Base-by-base conservation (phyloP, 1,284 basidiomycete species). In the Cutaneotrichosporon cyanovorans region DNA sequence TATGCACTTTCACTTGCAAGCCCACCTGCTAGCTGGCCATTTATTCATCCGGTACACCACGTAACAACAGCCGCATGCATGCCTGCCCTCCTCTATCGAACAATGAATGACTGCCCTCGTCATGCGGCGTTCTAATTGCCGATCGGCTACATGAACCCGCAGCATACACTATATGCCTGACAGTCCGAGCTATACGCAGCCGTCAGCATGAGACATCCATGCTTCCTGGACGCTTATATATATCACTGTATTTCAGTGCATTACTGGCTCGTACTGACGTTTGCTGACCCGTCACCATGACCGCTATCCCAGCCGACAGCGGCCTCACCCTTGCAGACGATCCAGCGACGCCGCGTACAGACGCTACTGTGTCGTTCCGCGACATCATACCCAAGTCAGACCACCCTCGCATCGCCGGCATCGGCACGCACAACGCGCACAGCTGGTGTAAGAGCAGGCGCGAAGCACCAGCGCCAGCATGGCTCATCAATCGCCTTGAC, bases 391-490 rank as follows among this genome's bases (percentile, higher is more conserved):
- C 65, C 14, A 36, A 41, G 5, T 55, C 63, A n/a, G 57, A 60
- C 45, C 65, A 67, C 40, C 65, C 65, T 1, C 55, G 62, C 10
- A 64, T 66, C 43, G 56, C 60, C 16, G 61, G 63, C n/a, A 66
- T 67, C 36, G 25, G 28, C 18, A 16, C 30, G 11, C 65, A 67
- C 50, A 38, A 41, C 34, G 56, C 65, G 0, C 50, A 50, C 16
- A 46, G 56, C 2, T 67, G 65, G 65, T 67, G 65, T 45, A 33
- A 58, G 30, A 53, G 50, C 18, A 51, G 65, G n/a, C 51, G 56
- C 11, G 46, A 55, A 8, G 57, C 66, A 8, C 58, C 58, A 2
- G 63, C 63, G 12, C 63, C 62, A 5, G 64, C 59, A 12, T 67
- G 65, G 65, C 46, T 67, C 18, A 66, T 67, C 53, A 61, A 65